phyloP scores from a whole-genome alignment of 495 filamentous ascomycete genomes.

The Lepraria neglecta region DNA sequence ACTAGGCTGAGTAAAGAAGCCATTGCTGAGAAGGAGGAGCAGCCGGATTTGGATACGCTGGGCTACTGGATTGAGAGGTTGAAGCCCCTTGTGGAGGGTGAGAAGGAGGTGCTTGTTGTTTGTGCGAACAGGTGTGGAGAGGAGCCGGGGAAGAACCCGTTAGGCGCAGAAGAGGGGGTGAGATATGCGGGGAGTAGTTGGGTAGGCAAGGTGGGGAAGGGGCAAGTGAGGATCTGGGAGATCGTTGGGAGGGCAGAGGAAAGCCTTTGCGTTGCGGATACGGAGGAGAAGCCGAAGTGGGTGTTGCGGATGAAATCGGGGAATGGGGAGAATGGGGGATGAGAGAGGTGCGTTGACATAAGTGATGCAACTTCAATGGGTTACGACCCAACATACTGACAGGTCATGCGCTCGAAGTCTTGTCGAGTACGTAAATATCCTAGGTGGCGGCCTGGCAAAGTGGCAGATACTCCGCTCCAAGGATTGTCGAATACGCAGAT shows the following conservation, averaged over 20 bases:
- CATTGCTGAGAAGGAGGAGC: slow-evolving; percentile 37
- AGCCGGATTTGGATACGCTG: slow-evolving; percentile 74
- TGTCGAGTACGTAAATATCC: background rate
- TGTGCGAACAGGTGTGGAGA: slow-evolving; percentile 69
- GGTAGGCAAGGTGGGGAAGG: slow-evolving; percentile 52
- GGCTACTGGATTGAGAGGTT: slow-evolving; percentile 87
- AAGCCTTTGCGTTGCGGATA: slow-evolving; percentile 47
- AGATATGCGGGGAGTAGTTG: slow-evolving; percentile 81
- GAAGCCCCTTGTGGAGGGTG: slow-evolving; percentile 50
- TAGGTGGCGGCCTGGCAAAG: no score
- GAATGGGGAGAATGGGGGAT: background rate
- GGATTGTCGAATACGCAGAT: no score
- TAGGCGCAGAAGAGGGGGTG: slow-evolving; percentile 21
- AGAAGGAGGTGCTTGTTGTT: slow-evolving; percentile 63
- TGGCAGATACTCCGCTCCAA: no score
- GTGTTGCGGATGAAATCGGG: background rate
- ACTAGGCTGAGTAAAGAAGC: slow-evolving; percentile 47
- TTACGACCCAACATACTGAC: no score
- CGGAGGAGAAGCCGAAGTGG: slow-evolving; percentile 21
- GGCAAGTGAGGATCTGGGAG: slow-evolving; percentile 25
- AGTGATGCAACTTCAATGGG: background rate
- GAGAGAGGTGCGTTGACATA: background rate
- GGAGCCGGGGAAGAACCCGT: slow-evolving; percentile 37
- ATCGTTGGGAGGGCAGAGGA: slow-evolving; percentile 43
- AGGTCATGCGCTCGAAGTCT: background rate